Conservation (phyloP, 176 grass and related monocot genomes). For the Puccinellia tenuiflora region DNA sequence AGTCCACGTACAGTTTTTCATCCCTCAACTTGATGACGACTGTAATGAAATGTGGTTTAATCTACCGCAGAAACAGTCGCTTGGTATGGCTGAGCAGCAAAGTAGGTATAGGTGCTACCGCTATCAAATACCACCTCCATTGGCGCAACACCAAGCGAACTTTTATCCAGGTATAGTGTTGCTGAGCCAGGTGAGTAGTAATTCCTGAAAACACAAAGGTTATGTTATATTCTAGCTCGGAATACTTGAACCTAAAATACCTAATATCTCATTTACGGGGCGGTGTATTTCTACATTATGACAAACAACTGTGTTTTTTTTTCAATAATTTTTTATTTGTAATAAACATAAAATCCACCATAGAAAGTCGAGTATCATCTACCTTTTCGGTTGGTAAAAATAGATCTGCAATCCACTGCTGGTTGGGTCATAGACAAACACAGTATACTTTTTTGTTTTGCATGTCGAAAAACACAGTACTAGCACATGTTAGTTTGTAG, state of each 20-base stretch:
- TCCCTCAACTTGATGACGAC: constrained; percentile 1
- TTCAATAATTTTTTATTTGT: neutral
- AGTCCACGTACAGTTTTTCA: neutral
- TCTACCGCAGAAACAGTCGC: constrained; percentile 71
- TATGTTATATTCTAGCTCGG: neutral
- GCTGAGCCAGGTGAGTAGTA: constrained; percentile 88
- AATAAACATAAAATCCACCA: too few relatives aligned
- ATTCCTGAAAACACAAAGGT: constrained; percentile 42
- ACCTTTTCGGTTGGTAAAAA: too few relatives aligned
- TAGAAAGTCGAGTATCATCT: too few relatives aligned
- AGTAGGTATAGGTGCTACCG: constrained; percentile 91
- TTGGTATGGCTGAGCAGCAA: constrained; percentile 60
- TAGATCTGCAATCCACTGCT: too few relatives aligned
- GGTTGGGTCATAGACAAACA: neutral
- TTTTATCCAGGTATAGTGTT: constrained; percentile 47
- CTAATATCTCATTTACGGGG: too few relatives aligned
- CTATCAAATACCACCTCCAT: constrained; percentile 86
- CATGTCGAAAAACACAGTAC: too few relatives aligned
- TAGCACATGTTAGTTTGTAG: too few relatives aligned
- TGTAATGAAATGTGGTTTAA: neutral
- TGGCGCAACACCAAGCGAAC: constrained; percentile 42
- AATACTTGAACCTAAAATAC: too few relatives aligned
- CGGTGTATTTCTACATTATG: too few relatives aligned
- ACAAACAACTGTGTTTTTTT: too few relatives aligned
- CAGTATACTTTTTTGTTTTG: too few relatives aligned